Evolutionary conservation across 2,329 filamentous ascomycete genomes (phyloP).

Genomic region (Massarina eburnea): DNA sequence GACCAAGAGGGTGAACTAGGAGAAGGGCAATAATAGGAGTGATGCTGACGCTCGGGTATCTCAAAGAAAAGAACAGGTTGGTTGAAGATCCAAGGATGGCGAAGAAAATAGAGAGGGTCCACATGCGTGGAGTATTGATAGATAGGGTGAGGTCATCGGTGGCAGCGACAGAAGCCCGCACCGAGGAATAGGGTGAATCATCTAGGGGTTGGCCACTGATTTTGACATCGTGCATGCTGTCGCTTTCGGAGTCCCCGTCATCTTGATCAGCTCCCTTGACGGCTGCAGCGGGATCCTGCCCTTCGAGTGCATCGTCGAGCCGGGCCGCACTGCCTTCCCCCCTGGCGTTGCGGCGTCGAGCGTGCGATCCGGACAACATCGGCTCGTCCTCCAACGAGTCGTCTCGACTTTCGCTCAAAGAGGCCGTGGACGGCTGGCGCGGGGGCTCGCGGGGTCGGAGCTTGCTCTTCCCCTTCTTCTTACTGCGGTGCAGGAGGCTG

Average conservation of each 20-base stretch:
- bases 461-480: slow-evolving; percentile 38
- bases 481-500: slow-evolving; percentile 20
- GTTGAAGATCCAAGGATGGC: slow-evolving; percentile 79
- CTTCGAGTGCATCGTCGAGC: slow-evolving; percentile 26
- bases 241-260: slow-evolving; percentile 38
- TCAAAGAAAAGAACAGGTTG: slow-evolving; percentile 84
- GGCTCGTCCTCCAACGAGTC: slow-evolving; percentile 22
- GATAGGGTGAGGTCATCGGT: slow-evolving; percentile 76
- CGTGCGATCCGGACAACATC: slow-evolving; percentile 14
- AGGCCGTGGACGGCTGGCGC: slow-evolving; percentile 1
- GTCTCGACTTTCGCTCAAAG: slow-evolving; percentile 10
- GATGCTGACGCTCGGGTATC: slow-evolving; percentile 88
- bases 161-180: slow-evolving; percentile 76
- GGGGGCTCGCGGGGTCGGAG: slow-evolving; percentile 30
- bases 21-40: slow-evolving; percentile 85
- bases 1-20: slow-evolving; percentile 80
- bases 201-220: slow-evolving; percentile 59
- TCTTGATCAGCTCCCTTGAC: slow-evolving; percentile 22
- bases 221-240: slow-evolving; percentile 38
- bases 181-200: slow-evolving; percentile 76
- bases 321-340: slow-evolving; percentile 30
- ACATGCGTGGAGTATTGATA: slow-evolving; percentile 87
- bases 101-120: slow-evolving; percentile 77
- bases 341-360: slow-evolving; percentile 29
- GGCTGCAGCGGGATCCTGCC: slow-evolving; percentile 25